Conservation (phyloP, 108 stramenopile genomes). For the Nannochloropsis granulata region DNA sequence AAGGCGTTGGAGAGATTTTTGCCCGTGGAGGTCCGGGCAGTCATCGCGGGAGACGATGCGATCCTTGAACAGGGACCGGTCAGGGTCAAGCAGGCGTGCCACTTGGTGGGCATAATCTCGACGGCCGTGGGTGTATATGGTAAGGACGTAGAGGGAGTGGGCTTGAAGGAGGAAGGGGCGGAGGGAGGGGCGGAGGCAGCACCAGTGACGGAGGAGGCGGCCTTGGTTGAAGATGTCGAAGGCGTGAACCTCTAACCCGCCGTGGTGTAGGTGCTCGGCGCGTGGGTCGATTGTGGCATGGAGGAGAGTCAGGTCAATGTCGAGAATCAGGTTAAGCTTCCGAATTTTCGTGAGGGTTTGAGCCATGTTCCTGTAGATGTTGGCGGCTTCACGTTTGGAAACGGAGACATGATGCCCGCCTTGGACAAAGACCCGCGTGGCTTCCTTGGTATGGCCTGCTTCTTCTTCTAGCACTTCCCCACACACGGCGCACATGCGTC, state of each 20-base stretch:
- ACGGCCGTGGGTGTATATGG: constrained; percentile 24
- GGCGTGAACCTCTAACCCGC: neutral
- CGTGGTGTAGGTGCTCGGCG: neutral
- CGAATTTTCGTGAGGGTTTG: neutral
- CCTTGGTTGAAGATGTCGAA: neutral
- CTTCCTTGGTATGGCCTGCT: neutral
- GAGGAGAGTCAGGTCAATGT: constrained; percentile 22
- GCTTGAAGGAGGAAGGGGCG: constrained; percentile 6
- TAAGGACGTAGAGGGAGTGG: constrained; percentile 9
- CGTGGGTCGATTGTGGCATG: constrained; percentile 18
- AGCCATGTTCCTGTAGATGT: constrained; percentile 14
- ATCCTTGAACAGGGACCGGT: constrained; percentile 5
- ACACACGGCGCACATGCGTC: neutral
- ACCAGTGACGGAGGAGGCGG: neutral
- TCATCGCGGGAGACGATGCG: constrained; percentile 12
- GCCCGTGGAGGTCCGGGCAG: constrained; percentile 12
- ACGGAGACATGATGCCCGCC: neutral
- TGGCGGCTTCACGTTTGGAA: neutral
- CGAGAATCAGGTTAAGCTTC: constrained; percentile 15
- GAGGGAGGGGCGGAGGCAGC: constrained; percentile 1
- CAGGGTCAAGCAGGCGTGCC: constrained; percentile 10
- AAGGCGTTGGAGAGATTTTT: constrained; percentile 9
- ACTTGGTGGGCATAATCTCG: constrained; percentile 23
- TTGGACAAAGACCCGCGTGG: neutral
- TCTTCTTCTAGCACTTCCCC: neutral